Evolutionary conservation across 148 eudicot species (phyloP).

Genomic region (Camellia lanceoleosa): DNA sequence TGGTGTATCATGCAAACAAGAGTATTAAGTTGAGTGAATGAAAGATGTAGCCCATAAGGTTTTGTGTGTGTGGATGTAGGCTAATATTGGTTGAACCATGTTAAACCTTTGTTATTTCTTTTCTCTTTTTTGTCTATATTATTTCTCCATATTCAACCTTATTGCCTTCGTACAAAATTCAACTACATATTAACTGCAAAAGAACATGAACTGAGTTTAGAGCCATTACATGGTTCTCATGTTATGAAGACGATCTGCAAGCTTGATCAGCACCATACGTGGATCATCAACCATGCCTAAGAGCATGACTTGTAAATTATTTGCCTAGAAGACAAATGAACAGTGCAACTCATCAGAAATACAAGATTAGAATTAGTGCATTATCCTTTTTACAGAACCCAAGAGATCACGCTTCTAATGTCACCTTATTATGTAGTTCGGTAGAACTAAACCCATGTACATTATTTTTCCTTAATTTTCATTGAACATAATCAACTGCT

Average conservation of each 20-base stretch:
- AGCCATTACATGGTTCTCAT: conserved; percentile 86
- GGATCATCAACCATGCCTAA: conserved; percentile 99
- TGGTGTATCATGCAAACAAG: too few relatives aligned
- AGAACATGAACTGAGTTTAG: conserved; percentile 5
- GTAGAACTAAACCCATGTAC: not conserved
- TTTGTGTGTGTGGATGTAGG: too few relatives aligned
- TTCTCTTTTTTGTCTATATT: too few relatives aligned
- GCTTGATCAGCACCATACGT: conserved; percentile 94
- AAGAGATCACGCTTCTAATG: not conserved
- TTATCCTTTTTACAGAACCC: not conserved
- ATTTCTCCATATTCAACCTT: too few relatives aligned
- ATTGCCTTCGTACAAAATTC: too few relatives aligned
- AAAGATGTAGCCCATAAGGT: too few relatives aligned
- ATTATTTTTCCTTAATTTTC: not conserved
- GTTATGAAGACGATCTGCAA: conserved; percentile 99
- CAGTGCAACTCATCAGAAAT: conserved; percentile 14
- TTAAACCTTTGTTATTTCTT: too few relatives aligned
- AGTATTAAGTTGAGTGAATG: too few relatives aligned
- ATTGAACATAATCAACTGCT: not conserved
- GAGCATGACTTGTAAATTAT: conserved; percentile 86
- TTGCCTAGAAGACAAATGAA: conserved; percentile 47
- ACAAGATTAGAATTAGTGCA: not conserved
- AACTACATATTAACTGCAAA: not conserved
- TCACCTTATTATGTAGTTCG: not conserved
- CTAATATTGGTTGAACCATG: too few relatives aligned